Evolutionary conservation across 306 rosid species (phyloP).

Genomic region (Castanopsis chinensis): DNA sequence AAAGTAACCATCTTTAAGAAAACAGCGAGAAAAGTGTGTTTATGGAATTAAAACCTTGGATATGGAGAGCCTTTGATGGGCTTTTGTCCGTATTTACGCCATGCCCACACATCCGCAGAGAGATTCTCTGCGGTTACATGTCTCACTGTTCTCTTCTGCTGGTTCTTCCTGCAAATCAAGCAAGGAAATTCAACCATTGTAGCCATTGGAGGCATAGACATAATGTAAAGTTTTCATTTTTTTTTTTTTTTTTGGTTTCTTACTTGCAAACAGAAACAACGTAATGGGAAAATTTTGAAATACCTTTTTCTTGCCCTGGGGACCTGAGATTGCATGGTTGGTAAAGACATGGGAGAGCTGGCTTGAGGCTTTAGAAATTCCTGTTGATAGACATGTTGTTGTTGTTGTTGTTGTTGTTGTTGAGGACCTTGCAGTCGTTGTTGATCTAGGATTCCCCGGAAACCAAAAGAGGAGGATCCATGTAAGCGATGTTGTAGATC

Average conservation of each 20-base stretch:
- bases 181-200: not conserved
- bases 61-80: conserved; percentile 80
- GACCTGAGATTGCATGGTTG: conserved; percentile 26
- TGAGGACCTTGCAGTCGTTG: conserved; percentile 1
- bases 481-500: conserved; percentile 25
- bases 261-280: not conserved
- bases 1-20: not conserved
- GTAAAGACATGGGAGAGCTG: conserved; percentile 14
- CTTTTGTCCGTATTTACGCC: conserved; percentile 85
- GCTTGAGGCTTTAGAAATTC: conserved; percentile 16
- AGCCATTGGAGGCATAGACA: not conserved
- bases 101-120: conserved; percentile 72
- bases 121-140: conserved; percentile 56
- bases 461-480: conserved; percentile 21
- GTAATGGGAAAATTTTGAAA: not conserved
- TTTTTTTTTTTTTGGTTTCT: not conserved
- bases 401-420: conserved; percentile 4
- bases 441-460: conserved; percentile 26
- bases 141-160: conserved; percentile 44
- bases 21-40: not conserved
- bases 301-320: conserved; percentile 55
- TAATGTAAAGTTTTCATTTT: not conserved
- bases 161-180: conserved; percentile 46
- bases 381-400: conserved; percentile 6
- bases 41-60: conserved; percentile 51